phyloP scores from a whole-genome alignment of 768 basidiomycete genomes.

The Tephrocybe sp. region DNA sequence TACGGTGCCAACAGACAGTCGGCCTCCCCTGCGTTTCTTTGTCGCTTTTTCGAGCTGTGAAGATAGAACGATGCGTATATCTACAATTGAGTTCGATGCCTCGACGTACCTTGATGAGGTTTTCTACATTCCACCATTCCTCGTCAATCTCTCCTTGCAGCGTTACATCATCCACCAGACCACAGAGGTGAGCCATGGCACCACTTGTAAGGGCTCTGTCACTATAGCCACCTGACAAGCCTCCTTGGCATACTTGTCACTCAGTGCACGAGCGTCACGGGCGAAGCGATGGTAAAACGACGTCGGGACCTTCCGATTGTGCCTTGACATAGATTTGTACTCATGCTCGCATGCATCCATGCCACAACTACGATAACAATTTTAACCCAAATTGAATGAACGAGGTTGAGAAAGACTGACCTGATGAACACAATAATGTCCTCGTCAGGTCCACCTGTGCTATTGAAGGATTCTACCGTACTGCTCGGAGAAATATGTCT shows the following conservation, averaged over 20 bases:
- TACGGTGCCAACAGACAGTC: slow-evolving; percentile 35
- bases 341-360: slow-evolving; percentile 97
- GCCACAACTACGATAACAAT: slow-evolving; percentile 63
- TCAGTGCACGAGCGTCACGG: slow-evolving; percentile 64
- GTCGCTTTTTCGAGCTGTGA: slow-evolving; percentile 66
- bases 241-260: slow-evolving; percentile 63
- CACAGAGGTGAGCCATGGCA: slow-evolving; percentile 77
- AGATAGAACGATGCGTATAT: too few relatives aligned
- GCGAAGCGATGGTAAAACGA: slow-evolving; percentile 87
- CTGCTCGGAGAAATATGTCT: slow-evolving; percentile 65
- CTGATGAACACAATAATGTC: slow-evolving; percentile 88
- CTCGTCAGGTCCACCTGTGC: slow-evolving; percentile 62
- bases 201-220: slow-evolving; percentile 87
- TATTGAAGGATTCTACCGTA: slow-evolving; percentile 67
- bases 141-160: slow-evolving; percentile 38
- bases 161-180: slow-evolving; percentile 47
- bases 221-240: slow-evolving; percentile 89
- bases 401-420: slow-evolving; percentile 39
- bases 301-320: slow-evolving; percentile 84
- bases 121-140: slow-evolving; percentile 66
- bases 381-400: not conserved
- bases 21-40: slow-evolving; percentile 58
- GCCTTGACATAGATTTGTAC: slow-evolving; percentile 86
- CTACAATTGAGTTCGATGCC: too few relatives aligned
- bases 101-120: slow-evolving; percentile 57